These are phyloP conservation scores for Solanum neorickii DNA, from an alignment of 257 asterid genomes.

Conservation along the genomic window DNA sequence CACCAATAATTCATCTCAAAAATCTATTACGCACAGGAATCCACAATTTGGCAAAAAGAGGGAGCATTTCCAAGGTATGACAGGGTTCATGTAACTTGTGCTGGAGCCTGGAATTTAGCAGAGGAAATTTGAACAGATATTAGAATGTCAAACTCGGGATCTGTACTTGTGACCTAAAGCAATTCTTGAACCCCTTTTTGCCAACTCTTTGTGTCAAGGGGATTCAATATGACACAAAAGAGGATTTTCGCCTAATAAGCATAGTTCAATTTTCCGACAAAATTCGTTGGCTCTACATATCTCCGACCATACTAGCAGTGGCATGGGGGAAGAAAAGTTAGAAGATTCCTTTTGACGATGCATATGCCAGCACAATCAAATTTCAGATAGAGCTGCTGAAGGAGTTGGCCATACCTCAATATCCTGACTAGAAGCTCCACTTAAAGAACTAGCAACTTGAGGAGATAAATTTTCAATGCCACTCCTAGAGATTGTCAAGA, in stretches of 20 bases:
- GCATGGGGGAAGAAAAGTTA: not conserved
- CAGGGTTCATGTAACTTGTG: not conserved
- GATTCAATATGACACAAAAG: not conserved
- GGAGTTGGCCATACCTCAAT: slow-evolving; percentile 41
- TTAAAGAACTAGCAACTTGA: slow-evolving; percentile 31
- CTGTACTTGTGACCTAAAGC: not conserved
- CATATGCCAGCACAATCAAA: not conserved
- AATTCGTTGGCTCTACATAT: not conserved
- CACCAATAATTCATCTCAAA: not conserved
- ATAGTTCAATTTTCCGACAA: not conserved
- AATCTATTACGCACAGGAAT: not conserved
- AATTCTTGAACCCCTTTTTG: not conserved
- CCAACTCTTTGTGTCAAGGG: not conserved
- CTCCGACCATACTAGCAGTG: not conserved
- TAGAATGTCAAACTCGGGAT: not conserved
- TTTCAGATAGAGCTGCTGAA: slow-evolving; percentile 1
- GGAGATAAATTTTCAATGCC: slow-evolving; percentile 31
- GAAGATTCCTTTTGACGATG: not conserved
- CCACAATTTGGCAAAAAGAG: not conserved
- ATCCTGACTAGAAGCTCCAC: slow-evolving; percentile 51
- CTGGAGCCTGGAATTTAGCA: not conserved
- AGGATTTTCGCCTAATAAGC: not conserved
- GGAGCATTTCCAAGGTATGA: not conserved
- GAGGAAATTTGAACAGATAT: not conserved
- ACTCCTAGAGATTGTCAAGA: slow-evolving; percentile 20